Conservation (phyloP, 139 green algal species). For the Auxenochlorella protothecoides region DNA sequence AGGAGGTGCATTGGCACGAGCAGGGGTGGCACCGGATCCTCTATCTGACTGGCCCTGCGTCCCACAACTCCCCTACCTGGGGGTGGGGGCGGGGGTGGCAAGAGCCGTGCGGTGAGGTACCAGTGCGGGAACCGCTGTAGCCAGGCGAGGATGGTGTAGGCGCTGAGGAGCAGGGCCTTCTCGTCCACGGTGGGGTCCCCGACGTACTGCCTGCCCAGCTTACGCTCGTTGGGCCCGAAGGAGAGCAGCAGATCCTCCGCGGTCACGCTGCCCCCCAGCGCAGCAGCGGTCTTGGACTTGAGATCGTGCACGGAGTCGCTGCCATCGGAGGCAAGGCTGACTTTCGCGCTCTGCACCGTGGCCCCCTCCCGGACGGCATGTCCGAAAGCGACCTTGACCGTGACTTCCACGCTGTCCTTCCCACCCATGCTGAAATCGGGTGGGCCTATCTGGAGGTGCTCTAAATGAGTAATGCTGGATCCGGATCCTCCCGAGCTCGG, state of each 20-base stretch:
- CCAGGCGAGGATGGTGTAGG: slow-evolving; percentile 30
- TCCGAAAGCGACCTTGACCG: slow-evolving; percentile 17
- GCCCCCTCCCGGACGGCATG: not conserved
- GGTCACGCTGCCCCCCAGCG: slow-evolving; percentile 16
- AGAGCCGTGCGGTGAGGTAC: slow-evolving; percentile 15
- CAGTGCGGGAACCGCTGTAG: slow-evolving; percentile 34
- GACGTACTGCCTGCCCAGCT: slow-evolving; percentile 28
- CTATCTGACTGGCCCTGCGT: too few species aligned
- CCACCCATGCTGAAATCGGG: too few species aligned
- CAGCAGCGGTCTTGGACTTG: slow-evolving; percentile 23
- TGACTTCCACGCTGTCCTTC: not conserved
- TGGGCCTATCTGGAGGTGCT: too few species aligned
- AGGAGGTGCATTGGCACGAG: not conserved
- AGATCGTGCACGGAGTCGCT: slow-evolving; percentile 16
- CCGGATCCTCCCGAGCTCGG: too few species aligned
- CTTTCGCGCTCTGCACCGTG: not conserved
- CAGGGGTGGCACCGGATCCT: too few species aligned
- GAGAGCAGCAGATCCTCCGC: slow-evolving; percentile 25
- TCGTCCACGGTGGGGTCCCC: slow-evolving; percentile 35
- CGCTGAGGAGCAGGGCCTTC: slow-evolving; percentile 9
- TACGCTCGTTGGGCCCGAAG: slow-evolving; percentile 30
- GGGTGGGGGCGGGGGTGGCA: slow-evolving; percentile 23
- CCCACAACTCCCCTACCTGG: slow-evolving; percentile 1
- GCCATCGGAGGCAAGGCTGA: slow-evolving; percentile 7
- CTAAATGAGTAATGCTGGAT: too few species aligned